Base-by-base conservation (phyloP, 352 stramenopile species). In the Phytopythium oedochilum region DNA sequence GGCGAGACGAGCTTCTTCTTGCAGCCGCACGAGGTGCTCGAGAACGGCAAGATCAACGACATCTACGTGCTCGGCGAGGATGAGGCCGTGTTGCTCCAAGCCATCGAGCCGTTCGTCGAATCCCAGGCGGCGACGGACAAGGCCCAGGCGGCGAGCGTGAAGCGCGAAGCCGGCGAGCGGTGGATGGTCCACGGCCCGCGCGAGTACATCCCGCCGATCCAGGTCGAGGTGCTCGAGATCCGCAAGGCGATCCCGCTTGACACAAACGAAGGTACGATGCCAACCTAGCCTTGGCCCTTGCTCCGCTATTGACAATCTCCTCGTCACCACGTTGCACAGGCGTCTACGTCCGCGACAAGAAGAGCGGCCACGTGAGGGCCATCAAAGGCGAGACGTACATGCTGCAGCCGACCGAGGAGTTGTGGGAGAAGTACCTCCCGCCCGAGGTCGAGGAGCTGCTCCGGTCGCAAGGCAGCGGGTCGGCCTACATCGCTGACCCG, bases 381-480 rank as follows among this genome's bases (percentile, higher is more conserved):
- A 75, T 90, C 28, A 88, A 84, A 40, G 83, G 83, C 4, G 67
- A 87, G 35, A 92, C 83, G 15, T 90, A 91, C 66, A 92, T 92
- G 83, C 68, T 92, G 1, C 72, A 92, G 55, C 76, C 83, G 6
- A 91, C 78, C 0, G 83, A 92, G 43, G 76, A 90, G 43, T 66
- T 92, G 6, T 92, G 80, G 83, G 36, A 66, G 15, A 92, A 92
- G 59, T 70, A 74, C 26, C 32, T 92, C 32, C 61, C 74, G 1
- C 72, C 73, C 6, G 78, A 88, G 34, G 73, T 92, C 22, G 78
- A 91, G 42, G 72, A 87, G 50, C 60, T 91, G 5, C 59, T 92
- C 8, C 64, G 60, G 12, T 76, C 75, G 12, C 79, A 90, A 53
- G 67, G 64, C 5, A 60, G 67, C 20, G 80, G 80, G 0, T 84